Base-by-base conservation (phyloP, 1,139 yeast genomes). In the Trichomonascaceae sp. region DNA sequence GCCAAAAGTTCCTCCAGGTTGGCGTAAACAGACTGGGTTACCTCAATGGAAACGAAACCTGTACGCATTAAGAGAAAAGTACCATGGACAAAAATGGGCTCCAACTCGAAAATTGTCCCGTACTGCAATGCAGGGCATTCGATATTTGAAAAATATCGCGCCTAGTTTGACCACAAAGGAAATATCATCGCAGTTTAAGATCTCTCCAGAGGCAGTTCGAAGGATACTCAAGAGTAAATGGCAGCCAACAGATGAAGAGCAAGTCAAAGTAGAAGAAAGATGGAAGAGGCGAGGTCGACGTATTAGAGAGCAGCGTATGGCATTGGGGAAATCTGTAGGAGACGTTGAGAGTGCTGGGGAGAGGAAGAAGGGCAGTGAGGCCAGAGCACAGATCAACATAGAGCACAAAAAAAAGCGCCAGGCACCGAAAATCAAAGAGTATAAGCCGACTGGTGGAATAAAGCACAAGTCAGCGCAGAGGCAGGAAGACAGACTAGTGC, bases 201-300 rank as follows among this genome's bases (percentile, higher is more conserved):
- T 89, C 2, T 85, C 95, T 1, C 95, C 96, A 0, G 96, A 90
- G 61, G 88, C 95, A 0, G 79, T 90, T 1, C 73, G 96, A 55
- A 77, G 96, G 58, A 88, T 91, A 10, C 68, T 91, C 58, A 83
- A 80, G 64, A 83, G 95, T 6, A 80, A 77, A 43, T 91, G 96
- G 96, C 71, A 70, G 19, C 96, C 96, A 1, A 78, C 73, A 1
- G 75, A 73, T 3, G 85, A 82, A 49, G 82, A 79, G 53, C 55
- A 61, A 51, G 75, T 71, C 10, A 65, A 69, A 15, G 60, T 83
- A 1, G 64, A 71, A 18, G 71, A 71, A 30, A 73, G 90, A 55
- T 82, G 85, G 78, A 71, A 68, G 45, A 72, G 71, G 47, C 70
- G 84, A 62, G 79, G 80, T 22, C 69, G 61, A 18, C 60, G 68